A percentile compares a stretch with the other conserved stretches of the same genome.
phyloP scores from a whole-genome alignment of 2,329 filamentous ascomycete genomes.

The Ascochyta viciae-villosae region DNA sequence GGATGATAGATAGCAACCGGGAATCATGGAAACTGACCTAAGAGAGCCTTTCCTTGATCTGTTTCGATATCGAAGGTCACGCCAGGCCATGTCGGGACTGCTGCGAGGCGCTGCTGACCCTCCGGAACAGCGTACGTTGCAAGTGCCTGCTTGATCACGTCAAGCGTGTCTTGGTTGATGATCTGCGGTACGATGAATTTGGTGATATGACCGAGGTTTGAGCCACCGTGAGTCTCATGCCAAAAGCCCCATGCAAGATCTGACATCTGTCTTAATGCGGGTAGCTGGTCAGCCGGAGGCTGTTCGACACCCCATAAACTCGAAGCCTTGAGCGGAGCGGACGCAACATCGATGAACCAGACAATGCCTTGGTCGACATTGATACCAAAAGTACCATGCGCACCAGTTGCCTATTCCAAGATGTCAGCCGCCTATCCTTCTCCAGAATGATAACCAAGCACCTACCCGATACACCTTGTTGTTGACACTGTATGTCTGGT shows the following conservation, averaged over 20 bases:
- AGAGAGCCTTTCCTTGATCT: neutral
- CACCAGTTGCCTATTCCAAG: conserved; percentile 9
- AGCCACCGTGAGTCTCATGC: conserved; percentile 1
- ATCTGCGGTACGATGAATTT: conserved; percentile 13
- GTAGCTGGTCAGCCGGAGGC: neutral
- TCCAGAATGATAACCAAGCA: neutral
- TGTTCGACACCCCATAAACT: neutral
- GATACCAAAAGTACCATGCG: conserved; percentile 9
- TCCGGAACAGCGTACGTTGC: neutral
- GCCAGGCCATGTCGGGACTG: conserved; percentile 7
- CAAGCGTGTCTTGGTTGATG: conserved; percentile 5
- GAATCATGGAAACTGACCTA: conserved; percentile 5
- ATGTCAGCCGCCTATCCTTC: neutral
- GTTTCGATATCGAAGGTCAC: conserved; percentile 5
- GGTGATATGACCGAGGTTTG: conserved; percentile 9
- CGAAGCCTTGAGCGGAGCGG: neutral
- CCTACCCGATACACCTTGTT: conserved; percentile 7
- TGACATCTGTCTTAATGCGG: conserved; percentile 13
- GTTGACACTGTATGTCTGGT: conserved; percentile 15
- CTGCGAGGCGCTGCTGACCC: neutral
- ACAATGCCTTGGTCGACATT: conserved; percentile 17
- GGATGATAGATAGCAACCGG: neutral
- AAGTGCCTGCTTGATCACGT: neutral
- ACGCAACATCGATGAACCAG: conserved; percentile 13
- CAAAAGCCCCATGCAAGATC: conserved; percentile 21